phyloP scores from a whole-genome alignment of 2,329 filamentous ascomycete species.

The Fusarium anguioides region DNA sequence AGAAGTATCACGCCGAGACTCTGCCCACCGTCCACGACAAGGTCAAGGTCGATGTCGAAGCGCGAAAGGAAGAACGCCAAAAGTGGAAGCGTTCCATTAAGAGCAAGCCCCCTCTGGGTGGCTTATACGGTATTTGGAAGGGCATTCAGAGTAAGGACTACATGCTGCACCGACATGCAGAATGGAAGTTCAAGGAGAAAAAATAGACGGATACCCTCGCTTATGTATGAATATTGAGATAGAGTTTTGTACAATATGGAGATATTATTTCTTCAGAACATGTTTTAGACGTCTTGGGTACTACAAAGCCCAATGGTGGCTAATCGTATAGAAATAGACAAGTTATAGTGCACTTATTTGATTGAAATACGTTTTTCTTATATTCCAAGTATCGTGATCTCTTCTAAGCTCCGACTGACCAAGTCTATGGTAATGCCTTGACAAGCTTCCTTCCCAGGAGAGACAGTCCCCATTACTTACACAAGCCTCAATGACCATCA shows the following conservation, averaged over 20 bases:
- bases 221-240: slow-evolving; percentile 18
- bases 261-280: neutral
- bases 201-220: slow-evolving; percentile 39
- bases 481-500: slow-evolving; percentile 38
- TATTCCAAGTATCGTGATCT: slow-evolving; percentile 37
- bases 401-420: slow-evolving; percentile 36
- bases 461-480: slow-evolving; percentile 38
- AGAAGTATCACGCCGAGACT: slow-evolving; percentile 70
- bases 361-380: slow-evolving; percentile 35
- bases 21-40: slow-evolving; percentile 79
- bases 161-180: slow-evolving; percentile 61
- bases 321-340: slow-evolving; percentile 7
- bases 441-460: slow-evolving; percentile 36
- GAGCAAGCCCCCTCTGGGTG: slow-evolving; percentile 65
- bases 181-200: slow-evolving; percentile 63
- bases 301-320: neutral
- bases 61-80: slow-evolving; percentile 54
- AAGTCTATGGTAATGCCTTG: slow-evolving; percentile 31
- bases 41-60: slow-evolving; percentile 66
- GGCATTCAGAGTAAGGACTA: slow-evolving; percentile 69
- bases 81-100: slow-evolving; percentile 57
- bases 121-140: slow-evolving; percentile 69
- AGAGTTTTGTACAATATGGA: slow-evolving; percentile 18
- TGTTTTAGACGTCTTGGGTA: neutral
- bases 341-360: neutral